Conservation (phyloP, 2,329 filamentous ascomycete genomes). For the Tolypocladium endophyticum region DNA sequence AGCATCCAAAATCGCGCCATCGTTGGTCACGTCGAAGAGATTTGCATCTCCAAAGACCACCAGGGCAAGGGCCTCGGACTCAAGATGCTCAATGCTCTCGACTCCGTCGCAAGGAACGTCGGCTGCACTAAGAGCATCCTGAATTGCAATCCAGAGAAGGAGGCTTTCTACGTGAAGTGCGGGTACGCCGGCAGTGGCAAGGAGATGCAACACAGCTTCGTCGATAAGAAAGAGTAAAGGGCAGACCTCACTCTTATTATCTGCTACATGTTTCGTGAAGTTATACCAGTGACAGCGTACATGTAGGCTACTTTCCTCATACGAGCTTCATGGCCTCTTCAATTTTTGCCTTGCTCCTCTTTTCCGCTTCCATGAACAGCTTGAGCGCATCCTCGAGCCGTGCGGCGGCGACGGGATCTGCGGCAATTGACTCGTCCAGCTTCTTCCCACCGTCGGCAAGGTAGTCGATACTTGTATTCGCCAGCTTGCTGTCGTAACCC, state of each 20-base stretch:
- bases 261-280: neutral
- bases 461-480: conserved; percentile 31
- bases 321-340: conserved; percentile 11
- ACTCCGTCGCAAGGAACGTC: conserved; percentile 59
- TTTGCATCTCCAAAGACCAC: conserved; percentile 67
- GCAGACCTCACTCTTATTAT: too few relatives aligned
- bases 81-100: conserved; percentile 66
- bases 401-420: conserved; percentile 24
- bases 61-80: conserved; percentile 73
- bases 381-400: conserved; percentile 27
- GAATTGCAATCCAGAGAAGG: conserved; percentile 68
- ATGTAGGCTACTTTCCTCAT: neutral
- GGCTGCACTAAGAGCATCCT: conserved; percentile 77
- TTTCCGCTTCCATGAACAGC: conserved; percentile 28
- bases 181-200: conserved; percentile 9
- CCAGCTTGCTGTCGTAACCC: conserved; percentile 27
- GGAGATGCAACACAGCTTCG: conserved; percentile 10
- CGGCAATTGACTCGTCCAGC: conserved; percentile 29
- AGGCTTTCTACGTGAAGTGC: conserved; percentile 57
- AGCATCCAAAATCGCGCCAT: conserved; percentile 56
- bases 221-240: neutral
- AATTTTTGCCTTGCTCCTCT: conserved; percentile 25
- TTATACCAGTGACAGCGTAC: neutral
- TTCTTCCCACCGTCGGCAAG: conserved; percentile 31
- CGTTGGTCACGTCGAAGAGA: conserved; percentile 78